phyloP scores from a whole-genome alignment of 2,329 filamentous ascomycete genomes.

The Exophiala viscosa region DNA sequence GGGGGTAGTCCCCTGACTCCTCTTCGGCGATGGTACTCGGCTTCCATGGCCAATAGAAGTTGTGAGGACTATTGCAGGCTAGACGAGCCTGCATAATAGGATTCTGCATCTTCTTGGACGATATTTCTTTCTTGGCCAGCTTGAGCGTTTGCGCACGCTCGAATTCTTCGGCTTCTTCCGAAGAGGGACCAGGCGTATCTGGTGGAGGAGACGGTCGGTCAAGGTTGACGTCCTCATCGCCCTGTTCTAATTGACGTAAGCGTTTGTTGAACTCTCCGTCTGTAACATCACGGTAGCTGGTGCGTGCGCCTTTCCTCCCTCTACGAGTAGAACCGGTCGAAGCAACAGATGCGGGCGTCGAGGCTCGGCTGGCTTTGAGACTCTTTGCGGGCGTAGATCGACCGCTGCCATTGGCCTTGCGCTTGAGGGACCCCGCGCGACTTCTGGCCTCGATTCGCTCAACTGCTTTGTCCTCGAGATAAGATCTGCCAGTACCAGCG shows the following conservation, averaged over 20 bases:
- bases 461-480: constrained; percentile 50
- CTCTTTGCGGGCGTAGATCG: constrained; percentile 62
- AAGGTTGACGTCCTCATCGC: constrained; percentile 50
- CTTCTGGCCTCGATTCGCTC: constrained; percentile 44
- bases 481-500: constrained; percentile 63
- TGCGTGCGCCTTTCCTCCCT: constrained; percentile 43
- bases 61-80: constrained; percentile 89
- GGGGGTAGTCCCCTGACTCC: constrained; percentile 45
- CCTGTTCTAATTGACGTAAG: constrained; percentile 43
- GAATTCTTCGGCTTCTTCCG: constrained; percentile 33
- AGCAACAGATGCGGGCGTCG: constrained; percentile 62
- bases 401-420: constrained; percentile 49
- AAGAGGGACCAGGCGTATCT: constrained; percentile 23
- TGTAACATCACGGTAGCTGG: constrained; percentile 65
- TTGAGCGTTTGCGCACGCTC: constrained; percentile 34
- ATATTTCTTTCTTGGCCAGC: constrained; percentile 69
- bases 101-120: constrained; percentile 87
- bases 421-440: constrained; percentile 52
- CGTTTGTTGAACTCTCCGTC: constrained; percentile 82
- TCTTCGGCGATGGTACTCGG: constrained; percentile 60
- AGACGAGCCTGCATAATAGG: constrained; percentile 86
- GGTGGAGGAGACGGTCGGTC: constrained; percentile 11
- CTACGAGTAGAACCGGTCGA: constrained; percentile 50
- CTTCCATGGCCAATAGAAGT: constrained; percentile 91
- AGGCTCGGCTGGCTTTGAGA: constrained; percentile 67